Conservation (phyloP, 768 basidiomycete species). For the Boletus eberwhitei region DNA sequence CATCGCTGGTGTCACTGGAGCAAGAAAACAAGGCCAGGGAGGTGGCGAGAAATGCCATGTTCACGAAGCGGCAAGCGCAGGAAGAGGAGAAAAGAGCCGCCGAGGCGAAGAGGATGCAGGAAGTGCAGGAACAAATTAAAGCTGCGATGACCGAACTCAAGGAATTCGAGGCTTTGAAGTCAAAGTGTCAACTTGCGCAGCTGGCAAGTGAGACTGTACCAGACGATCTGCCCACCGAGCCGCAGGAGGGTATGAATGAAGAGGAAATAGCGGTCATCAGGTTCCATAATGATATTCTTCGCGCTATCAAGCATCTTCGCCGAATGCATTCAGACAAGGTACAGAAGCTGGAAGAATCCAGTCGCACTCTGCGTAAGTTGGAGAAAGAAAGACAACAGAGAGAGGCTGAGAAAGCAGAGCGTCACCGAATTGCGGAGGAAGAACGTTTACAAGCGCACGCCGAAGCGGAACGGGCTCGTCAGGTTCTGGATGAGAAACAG, state of each 20-base stretch:
- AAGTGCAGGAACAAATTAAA: conserved; percentile 18
- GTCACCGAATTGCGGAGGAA: conserved; percentile 16
- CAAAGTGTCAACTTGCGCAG: conserved; percentile 1
- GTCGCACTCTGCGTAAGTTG: conserved; percentile 18
- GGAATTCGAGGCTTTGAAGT: conserved; percentile 7
- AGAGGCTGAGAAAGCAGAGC: conserved; percentile 16
- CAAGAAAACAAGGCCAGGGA: conserved; percentile 26
- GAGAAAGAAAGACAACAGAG: conserved; percentile 24
- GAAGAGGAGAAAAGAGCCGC: conserved; percentile 24
- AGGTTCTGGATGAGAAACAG: conserved; percentile 1
- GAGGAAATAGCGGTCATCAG: conserved; percentile 10
- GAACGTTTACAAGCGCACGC: conserved; percentile 4
- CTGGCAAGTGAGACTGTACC: neutral
- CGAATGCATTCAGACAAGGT: conserved; percentile 17
- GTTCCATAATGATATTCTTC: conserved; percentile 9
- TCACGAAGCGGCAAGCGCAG: conserved; percentile 21
- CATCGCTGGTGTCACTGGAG: conserved; percentile 18
- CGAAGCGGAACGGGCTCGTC: conserved; percentile 11
- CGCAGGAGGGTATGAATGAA: conserved; percentile 23
- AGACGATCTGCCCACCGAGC: conserved; percentile 16
- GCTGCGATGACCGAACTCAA: conserved; percentile 18
- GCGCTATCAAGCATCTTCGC: conserved; percentile 13
- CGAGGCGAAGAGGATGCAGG: conserved; percentile 15
- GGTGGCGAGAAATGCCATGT: conserved; percentile 16
- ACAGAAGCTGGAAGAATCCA: conserved; percentile 16